phyloP scores from a whole-genome alignment of 441 rosid genomes.

The Isatis lusitanica region DNA sequence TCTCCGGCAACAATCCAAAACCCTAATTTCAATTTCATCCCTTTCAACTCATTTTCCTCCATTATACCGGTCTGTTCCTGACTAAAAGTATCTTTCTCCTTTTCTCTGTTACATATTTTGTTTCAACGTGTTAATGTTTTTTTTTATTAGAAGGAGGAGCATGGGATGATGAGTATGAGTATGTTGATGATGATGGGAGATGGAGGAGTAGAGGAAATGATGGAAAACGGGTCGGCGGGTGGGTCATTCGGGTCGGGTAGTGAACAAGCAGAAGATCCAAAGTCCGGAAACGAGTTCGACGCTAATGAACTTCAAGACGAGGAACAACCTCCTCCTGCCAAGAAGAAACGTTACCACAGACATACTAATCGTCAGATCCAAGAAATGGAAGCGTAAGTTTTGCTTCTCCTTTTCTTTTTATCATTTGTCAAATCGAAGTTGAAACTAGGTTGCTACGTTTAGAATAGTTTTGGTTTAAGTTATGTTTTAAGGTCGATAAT shows the following conservation, averaged over 20 bases:
- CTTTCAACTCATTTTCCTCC: conserved; percentile 63
- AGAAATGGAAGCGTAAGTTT: conserved; percentile 88
- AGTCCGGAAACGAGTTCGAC: conserved; percentile 61
- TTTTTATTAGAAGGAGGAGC: conserved; percentile 63
- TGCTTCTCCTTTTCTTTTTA: not conserved
- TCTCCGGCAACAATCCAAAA: conserved; percentile 56
- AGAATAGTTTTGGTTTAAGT: not conserved
- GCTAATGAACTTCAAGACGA: conserved; percentile 56
- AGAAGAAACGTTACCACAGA: conserved; percentile 88
- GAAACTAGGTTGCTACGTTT: not conserved
- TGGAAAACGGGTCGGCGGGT: conserved; percentile 75
- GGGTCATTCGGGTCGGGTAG: conserved; percentile 81
- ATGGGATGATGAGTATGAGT: conserved; percentile 47
- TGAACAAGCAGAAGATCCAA: conserved; percentile 63
- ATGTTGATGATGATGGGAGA: conserved; percentile 50
- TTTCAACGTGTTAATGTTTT: not conserved
- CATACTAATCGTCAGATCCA: conserved; percentile 93
- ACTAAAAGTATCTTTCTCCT: not conserved
- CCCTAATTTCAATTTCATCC: conserved; percentile 78
- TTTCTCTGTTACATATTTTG: not conserved
- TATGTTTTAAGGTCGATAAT: not conserved
- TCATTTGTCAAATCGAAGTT: not conserved
- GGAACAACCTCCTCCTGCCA: conserved; percentile 44
- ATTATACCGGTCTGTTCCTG: conserved; percentile 53
- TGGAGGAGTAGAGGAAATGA: conserved; percentile 59